These are phyloP conservation scores for Naganishia liquefaciens DNA, from an alignment of 1,284 basidiomycete species.

Conservation along the genomic window DNA sequence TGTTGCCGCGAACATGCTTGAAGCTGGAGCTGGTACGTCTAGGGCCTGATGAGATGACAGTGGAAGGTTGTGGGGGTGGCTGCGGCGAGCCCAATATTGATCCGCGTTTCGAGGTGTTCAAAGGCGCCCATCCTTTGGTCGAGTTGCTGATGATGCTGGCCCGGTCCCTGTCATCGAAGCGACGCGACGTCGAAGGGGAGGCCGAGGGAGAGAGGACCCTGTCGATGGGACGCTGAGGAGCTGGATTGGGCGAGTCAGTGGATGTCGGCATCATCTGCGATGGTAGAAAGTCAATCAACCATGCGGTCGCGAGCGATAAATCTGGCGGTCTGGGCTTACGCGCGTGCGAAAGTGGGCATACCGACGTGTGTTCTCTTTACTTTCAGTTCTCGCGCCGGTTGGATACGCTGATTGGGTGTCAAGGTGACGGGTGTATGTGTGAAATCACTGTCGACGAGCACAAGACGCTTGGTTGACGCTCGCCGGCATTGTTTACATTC, in stretches of 20 bases:
- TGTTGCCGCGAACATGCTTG: constrained; percentile 75
- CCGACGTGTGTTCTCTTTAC: too few species aligned
- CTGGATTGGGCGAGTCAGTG: neutral
- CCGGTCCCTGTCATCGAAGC: constrained; percentile 21
- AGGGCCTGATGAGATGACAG: constrained; percentile 50
- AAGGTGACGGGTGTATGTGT: too few species aligned
- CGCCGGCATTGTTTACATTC: too few species aligned
- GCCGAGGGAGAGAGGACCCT: constrained; percentile 11
- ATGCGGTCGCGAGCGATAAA: neutral
- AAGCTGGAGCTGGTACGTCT: constrained; percentile 78
- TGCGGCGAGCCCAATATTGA: constrained; percentile 32
- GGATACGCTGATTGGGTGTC: too few species aligned
- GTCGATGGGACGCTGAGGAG: neutral
- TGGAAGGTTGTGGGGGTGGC: constrained; percentile 27
- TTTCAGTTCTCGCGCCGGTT: too few species aligned
- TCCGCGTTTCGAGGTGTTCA: constrained; percentile 52
- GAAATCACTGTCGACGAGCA: too few species aligned
- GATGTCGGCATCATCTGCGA: neutral
- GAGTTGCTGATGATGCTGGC: constrained; percentile 48
- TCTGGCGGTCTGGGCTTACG: too few species aligned
- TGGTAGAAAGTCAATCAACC: constrained; percentile 24
- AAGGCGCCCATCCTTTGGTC: constrained; percentile 55
- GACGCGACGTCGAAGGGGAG: constrained; percentile 8
- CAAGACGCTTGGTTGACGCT: too few species aligned
- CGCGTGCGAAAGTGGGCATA: too few species aligned